Evolutionary conservation across 805 yeast species (phyloP), one percentile per base, ranked within the genome.

Genomic region (Grigorovia transvaalensis): DNA sequence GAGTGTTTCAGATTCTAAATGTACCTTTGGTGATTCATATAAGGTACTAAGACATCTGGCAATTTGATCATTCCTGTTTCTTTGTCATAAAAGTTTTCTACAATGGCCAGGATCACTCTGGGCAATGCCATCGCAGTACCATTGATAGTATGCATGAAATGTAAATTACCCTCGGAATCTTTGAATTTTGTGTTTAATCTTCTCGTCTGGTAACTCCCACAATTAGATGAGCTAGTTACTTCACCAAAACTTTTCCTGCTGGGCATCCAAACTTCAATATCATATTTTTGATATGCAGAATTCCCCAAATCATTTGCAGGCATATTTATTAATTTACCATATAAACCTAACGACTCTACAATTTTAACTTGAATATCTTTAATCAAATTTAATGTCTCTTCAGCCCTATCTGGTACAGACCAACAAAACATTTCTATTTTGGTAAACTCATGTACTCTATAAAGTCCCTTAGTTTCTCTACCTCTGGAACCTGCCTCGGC

Each of bases 401-500:
- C 66, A 4, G 89, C 77, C 1, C 66, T 66, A 12, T 73, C 75
- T 0, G 70, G 62, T 46, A 67, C 53, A 11, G 77, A 67, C 96
- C 93, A 83, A 54, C 83, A 82, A 61, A 91, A 93, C 50, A 93
- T 69, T 65, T 93, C 99, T 1, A 93, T 96, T 66, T 93, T 93
- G 11, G 95, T 87, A 66, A 93, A 93, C 69, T 93, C 99, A 64
- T 93, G 99, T 23, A 93, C 97, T 45, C 99, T 73, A 59, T 93
- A 93, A 1, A 93, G 72, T 0, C 99, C 99, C 59, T 84, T 81
- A 0, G 97, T 88, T 57, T 88, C 97, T 57, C 79, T 80, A 1
- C 99, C 99, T 51, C 96, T 78, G 1, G 98, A 93, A 2, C 98
- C 99, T 0, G 99, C 99, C 65, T 93, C 99, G 0, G 97, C 96